Percentiles rank a stretch among this genome's conserved stretches.
Conservation (phyloP, 2,329 filamentous ascomycete species). For the Fusarium clavum region DNA sequence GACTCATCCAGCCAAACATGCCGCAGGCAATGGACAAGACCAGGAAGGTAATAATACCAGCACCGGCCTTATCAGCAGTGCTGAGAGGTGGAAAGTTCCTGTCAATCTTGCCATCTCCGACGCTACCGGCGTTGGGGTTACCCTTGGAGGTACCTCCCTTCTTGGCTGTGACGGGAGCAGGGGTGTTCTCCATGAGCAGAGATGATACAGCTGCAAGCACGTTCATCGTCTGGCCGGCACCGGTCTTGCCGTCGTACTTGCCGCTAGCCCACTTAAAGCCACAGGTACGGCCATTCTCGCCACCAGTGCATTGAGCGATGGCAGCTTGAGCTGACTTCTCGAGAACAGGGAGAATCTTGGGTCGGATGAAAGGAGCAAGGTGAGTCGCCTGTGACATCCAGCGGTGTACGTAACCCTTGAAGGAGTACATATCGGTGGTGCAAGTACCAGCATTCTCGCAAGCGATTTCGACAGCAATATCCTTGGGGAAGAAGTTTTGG, state of each 20-base stretch:
- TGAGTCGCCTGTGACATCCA: conserved; percentile 67
- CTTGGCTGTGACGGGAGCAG: conserved; percentile 57
- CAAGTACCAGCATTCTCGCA: conserved; percentile 69
- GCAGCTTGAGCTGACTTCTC: conserved; percentile 65
- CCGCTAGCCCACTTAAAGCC: conserved; percentile 66
- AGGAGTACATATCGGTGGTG: conserved; percentile 71
- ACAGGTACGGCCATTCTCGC: conserved; percentile 61
- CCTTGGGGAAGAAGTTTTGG: conserved; percentile 64
- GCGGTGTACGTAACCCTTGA: conserved; percentile 70
- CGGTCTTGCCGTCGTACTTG: conserved; percentile 64
- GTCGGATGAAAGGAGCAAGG: conserved; percentile 65
- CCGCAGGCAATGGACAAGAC: conserved; percentile 55
- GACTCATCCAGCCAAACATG: conserved; percentile 63
- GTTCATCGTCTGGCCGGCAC: conserved; percentile 71
- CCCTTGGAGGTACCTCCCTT: conserved; percentile 65
- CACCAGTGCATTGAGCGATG: conserved; percentile 66
- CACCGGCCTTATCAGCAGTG: conserved; percentile 60
- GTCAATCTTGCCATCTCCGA: conserved; percentile 52
- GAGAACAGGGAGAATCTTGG: conserved; percentile 64
- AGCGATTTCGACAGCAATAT: conserved; percentile 69
- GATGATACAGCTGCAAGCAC: conserved; percentile 67
- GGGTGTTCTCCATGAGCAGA: conserved; percentile 58
- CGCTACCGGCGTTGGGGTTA: conserved; percentile 56
- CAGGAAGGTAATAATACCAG: conserved; percentile 61
- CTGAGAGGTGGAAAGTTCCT: conserved; percentile 53